phyloP scores from a whole-genome alignment of 352 stramenopile genomes.

The Globisporangium viniferum region DNA sequence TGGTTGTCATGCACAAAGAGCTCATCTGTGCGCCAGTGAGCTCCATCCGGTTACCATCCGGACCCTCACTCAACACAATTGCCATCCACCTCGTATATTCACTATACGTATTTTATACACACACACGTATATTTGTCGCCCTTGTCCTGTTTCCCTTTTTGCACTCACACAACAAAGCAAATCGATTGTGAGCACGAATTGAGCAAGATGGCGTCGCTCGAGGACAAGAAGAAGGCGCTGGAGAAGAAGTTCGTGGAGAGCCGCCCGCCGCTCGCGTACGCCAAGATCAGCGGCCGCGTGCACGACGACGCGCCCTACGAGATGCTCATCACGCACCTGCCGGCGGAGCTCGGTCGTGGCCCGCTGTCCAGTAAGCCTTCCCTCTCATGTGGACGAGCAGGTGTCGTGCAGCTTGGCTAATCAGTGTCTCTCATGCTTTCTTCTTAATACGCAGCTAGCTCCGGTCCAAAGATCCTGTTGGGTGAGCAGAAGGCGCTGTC shows the following conservation, averaged over 20 bases:
- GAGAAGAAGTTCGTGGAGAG: constrained; percentile 78
- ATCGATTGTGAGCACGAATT: neutral
- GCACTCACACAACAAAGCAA: neutral
- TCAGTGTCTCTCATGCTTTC: neutral
- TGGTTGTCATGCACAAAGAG: neutral
- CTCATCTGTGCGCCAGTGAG: constrained; percentile 1
- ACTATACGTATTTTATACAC: neutral
- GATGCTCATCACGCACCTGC: constrained; percentile 74
- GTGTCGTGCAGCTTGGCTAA: neutral
- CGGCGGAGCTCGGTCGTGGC: constrained; percentile 67
- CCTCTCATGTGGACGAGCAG: neutral
- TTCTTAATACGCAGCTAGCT: constrained; percentile 21
- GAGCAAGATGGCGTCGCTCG: constrained; percentile 23
- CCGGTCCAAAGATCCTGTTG: constrained; percentile 51
- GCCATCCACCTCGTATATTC: neutral
- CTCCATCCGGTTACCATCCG: constrained; percentile 1
- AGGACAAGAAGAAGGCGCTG: constrained; percentile 75
- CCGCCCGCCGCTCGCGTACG: constrained; percentile 76
- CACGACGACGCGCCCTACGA: constrained; percentile 66
- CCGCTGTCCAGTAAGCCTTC: constrained; percentile 29
- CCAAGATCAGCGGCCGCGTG: constrained; percentile 65
- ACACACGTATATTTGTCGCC: neutral
- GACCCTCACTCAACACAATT: neutral
- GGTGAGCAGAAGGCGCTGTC: constrained; percentile 85
- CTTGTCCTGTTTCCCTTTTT: neutral